Evolutionary conservation across 1,284 basidiomycete genomes (phyloP).

Genomic region (Xanthoconium separans): DNA sequence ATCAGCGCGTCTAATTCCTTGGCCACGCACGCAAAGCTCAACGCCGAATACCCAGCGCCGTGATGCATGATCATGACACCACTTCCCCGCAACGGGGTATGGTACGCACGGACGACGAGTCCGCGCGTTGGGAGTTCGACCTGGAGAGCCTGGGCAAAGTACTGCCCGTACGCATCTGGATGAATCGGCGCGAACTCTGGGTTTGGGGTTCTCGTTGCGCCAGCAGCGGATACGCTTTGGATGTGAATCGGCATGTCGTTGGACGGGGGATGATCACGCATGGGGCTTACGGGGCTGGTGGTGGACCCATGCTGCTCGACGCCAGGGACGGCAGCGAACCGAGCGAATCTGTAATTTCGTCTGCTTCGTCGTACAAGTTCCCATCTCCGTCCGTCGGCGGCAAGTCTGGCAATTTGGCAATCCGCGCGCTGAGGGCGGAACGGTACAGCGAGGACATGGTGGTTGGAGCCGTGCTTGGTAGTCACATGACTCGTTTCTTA

Average conservation of each 20-base stretch:
- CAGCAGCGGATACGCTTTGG: constrained; percentile 15
- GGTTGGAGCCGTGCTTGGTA: background rate
- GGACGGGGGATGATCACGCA: background rate
- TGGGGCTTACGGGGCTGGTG: constrained; percentile 55
- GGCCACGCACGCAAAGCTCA: constrained; percentile 89
- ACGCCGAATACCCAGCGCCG: constrained; percentile 87
- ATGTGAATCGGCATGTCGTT: background rate
- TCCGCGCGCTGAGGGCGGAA: constrained; percentile 64
- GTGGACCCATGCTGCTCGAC: constrained; percentile 51
- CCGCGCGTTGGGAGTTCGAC: constrained; percentile 61
- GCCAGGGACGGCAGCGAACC: constrained; percentile 55
- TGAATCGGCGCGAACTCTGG: constrained; percentile 71
- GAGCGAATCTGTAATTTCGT: constrained; percentile 63
- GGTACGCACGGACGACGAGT: constrained; percentile 75
- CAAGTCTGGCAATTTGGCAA: constrained; percentile 62
- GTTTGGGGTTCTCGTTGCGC: constrained; percentile 44
- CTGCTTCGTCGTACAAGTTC: constrained; percentile 50
- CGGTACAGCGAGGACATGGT: constrained; percentile 70
- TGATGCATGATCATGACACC: constrained; percentile 88
- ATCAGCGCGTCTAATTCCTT: constrained; percentile 66
- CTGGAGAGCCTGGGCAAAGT: constrained; percentile 76
- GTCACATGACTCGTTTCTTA: background rate
- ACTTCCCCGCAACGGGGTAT: constrained; percentile 56
- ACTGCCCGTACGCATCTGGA: constrained; percentile 50
- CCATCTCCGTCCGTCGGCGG: constrained; percentile 44